Conservation (phyloP, 1,139 yeast genomes). For the Geotrichum carabidarum region DNA sequence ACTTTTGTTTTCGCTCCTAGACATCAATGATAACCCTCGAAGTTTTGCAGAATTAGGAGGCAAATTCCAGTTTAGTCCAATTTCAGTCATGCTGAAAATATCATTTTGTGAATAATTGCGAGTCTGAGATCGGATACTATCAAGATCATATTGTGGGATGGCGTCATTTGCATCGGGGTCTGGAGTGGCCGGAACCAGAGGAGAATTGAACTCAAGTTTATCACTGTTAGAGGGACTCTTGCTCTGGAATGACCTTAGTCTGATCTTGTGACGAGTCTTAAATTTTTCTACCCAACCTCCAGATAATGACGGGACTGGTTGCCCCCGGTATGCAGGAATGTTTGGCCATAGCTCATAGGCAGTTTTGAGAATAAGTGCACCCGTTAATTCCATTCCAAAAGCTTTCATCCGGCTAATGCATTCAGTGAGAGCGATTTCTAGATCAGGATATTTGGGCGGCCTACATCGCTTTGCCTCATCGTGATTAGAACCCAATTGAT, state of each 20-base stretch:
- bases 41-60: slow-evolving; percentile 6
- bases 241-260: slow-evolving; percentile 12
- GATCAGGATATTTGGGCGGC: slow-evolving; percentile 20
- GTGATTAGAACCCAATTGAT: slow-evolving; percentile 16
- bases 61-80: slow-evolving; percentile 12
- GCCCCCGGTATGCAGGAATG: slow-evolving; percentile 15
- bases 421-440: slow-evolving; percentile 19
- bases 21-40: not conserved
- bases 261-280: slow-evolving; percentile 18
- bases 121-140: not conserved
- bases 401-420: slow-evolving; percentile 13
- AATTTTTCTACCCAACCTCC: slow-evolving; percentile 22
- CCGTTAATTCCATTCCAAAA: slow-evolving; percentile 18
- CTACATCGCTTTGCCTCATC: slow-evolving; percentile 19
- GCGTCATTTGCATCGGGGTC: not conserved
- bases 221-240: slow-evolving; percentile 17
- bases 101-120: slow-evolving; percentile 8
- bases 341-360: slow-evolving; percentile 19
- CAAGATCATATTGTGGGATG: not conserved
- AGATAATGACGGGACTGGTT: slow-evolving; percentile 16
- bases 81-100: slow-evolving; percentile 19
- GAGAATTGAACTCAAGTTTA: slow-evolving; percentile 1
- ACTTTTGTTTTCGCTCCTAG: slow-evolving; percentile 1
- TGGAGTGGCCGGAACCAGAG: not conserved
- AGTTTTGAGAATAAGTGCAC: slow-evolving; percentile 15